Evolutionary conservation across 2,329 filamentous ascomycete species (phyloP), one percentile per base, ranked within the genome.

Genomic region (Pyrenophora teres): DNA sequence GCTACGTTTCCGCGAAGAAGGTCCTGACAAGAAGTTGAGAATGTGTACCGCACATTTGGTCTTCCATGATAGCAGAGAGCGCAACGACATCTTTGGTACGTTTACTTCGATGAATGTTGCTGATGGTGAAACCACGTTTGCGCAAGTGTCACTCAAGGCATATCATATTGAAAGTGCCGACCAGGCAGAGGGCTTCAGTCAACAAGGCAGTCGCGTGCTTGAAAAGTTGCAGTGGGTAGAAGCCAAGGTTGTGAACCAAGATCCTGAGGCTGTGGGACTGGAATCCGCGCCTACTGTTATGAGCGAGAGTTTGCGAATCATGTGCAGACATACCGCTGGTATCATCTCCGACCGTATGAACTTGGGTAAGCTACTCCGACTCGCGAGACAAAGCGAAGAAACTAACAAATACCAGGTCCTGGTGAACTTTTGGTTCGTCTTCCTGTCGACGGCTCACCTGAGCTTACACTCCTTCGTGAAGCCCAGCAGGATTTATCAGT

Each of bases 311-410:
- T 76, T 96, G 55, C 84, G 91, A 23, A 80, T 95, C 15, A 82
- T 95, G 46, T 80, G 90, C 27, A 86, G 91, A 50, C 90, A 88
- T 59, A 84, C 88, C 54, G 85, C 87, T 60, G 90, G 91, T 41
- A 90, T 87, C 36, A 78, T 95, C 13, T 90, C 89, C 2, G 92
- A 97, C 74, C 84, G 92, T 32, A 80, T 96, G 67, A 96, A 96
- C 62, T 80, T 95, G 46, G 79, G 81, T 79, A 75, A 70, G 75
- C 46, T 13, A 18, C 37, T 6, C 18, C 33, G 18, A 25, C 7
- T 8, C 16, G 4, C 18, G 6, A 35, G 7, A 3, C 4, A 15
- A n/a, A 37, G 10, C 12, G 27, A 9, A 13, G 27, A 47, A 21
- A 30, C 36, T 54, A 37, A 53, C 31, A 30, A 23, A 36, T 5